A percentile compares a stretch with the other conserved stretches of the same genome.
Evolutionary conservation across 306 rosid genomes (phyloP).

Genomic region (peach (Prunus persica)): Prunus_persica_NCBIv2 NC_034009.1:32362501-32363000

Average conservation of each 20-base stretch:
- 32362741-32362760: neutral
- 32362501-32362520: conserved; percentile 87
- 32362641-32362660: neutral
- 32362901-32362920: conserved; percentile 89
- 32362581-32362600: neutral
- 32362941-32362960: conserved; percentile 66
- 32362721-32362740: neutral
- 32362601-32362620: neutral
- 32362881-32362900: conserved; percentile 28
- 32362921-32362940: conserved; percentile 87
- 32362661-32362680: neutral
- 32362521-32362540: conserved; percentile 95
- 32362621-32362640: neutral
- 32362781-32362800: neutral
- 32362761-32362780: neutral
- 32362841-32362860: neutral
- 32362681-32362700: neutral
- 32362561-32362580: neutral
- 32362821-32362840: neutral
- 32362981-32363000: conserved; percentile 63
- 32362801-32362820: conserved; percentile 5
- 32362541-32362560: conserved; percentile 59
- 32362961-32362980: conserved; percentile 63
- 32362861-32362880: conserved; percentile 19
- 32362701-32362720: neutral